Evolutionary conservation across 305 asterid species (phyloP).

Genomic region (Fraxinus xanthoxyloides): DNA sequence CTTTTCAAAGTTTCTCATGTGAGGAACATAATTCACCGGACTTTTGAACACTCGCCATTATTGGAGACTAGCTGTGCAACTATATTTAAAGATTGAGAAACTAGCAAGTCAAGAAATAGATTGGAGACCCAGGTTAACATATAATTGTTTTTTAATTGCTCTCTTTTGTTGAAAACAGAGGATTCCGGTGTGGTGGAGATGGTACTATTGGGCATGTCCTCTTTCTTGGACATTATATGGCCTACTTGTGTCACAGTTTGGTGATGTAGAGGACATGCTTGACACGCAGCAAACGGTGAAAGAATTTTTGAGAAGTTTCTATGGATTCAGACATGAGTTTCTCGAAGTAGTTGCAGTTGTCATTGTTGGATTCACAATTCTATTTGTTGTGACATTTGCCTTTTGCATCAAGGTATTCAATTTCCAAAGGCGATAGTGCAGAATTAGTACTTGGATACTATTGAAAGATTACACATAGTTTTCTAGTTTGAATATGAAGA

Average conservation of each 20-base stretch:
- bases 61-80: neutral
- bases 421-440: slow-evolving; percentile 43
- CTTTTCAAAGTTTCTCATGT: neutral
- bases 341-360: slow-evolving; percentile 38
- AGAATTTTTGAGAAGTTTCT: slow-evolving; percentile 35
- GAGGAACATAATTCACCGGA: neutral
- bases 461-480: neutral
- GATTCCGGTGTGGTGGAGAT: slow-evolving; percentile 53
- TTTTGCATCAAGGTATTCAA: slow-evolving; percentile 40
- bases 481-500: neutral
- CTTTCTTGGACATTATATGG: slow-evolving; percentile 43
- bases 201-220: slow-evolving; percentile 39
- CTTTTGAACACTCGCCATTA: neutral
- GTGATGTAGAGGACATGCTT: slow-evolving; percentile 27
- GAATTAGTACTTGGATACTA: neutral
- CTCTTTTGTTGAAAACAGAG: slow-evolving; percentile 16
- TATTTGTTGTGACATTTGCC: slow-evolving; percentile 39
- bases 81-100: neutral
- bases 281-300: slow-evolving; percentile 27
- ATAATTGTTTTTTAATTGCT: neutral
- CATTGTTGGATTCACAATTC: slow-evolving; percentile 34
- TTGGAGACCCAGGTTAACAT: too few relatives aligned
- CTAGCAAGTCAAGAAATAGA: neutral
- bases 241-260: slow-evolving; percentile 35
- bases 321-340: slow-evolving; percentile 48